These are phyloP conservation scores for Aegilops bicornis DNA, from an alignment of 176 grass and related monocot species.

Conservation along the genomic window DNA sequence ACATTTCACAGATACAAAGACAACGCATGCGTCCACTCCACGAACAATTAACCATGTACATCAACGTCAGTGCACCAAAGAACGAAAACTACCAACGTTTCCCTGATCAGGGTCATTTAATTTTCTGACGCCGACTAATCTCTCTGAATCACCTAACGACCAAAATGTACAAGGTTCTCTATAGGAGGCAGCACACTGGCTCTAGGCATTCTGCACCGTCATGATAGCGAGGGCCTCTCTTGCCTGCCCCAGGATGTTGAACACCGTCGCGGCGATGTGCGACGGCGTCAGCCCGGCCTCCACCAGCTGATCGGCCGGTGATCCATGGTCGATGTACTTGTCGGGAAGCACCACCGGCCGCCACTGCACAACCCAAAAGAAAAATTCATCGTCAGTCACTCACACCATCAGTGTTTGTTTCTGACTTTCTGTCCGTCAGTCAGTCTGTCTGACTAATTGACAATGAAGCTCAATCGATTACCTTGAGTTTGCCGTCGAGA, in stretches of 20 bases:
- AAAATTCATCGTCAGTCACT: not conserved
- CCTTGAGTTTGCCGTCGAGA: constrained; percentile 86
- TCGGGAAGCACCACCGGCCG: constrained; percentile 91
- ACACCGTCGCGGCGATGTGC: constrained; percentile 92
- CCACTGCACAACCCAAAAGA: constrained; percentile 58
- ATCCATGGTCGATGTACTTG: constrained; percentile 86
- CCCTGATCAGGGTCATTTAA: not conserved
- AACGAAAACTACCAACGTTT: not conserved
- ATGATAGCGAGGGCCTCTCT: constrained; percentile 89
- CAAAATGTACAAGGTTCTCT: constrained; percentile 36
- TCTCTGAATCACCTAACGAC: constrained; percentile 15
- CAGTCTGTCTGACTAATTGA: not conserved
- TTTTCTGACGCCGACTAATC: constrained; percentile 18
- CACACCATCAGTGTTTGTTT: not conserved
- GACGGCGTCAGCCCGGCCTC: constrained; percentile 86
- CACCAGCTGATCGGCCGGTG: constrained; percentile 81
- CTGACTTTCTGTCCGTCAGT: no score
- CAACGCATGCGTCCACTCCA: not conserved
- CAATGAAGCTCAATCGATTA: not conserved
- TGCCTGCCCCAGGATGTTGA: constrained; percentile 84
- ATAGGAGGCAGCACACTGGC: not conserved
- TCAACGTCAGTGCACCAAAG: constrained; percentile 1
- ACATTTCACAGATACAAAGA: not conserved
- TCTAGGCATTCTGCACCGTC: constrained; percentile 47
- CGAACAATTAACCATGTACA: not conserved